Evolutionary conservation across 768 basidiomycete genomes (phyloP).

Genomic region (Pholiota conissans): DNA sequence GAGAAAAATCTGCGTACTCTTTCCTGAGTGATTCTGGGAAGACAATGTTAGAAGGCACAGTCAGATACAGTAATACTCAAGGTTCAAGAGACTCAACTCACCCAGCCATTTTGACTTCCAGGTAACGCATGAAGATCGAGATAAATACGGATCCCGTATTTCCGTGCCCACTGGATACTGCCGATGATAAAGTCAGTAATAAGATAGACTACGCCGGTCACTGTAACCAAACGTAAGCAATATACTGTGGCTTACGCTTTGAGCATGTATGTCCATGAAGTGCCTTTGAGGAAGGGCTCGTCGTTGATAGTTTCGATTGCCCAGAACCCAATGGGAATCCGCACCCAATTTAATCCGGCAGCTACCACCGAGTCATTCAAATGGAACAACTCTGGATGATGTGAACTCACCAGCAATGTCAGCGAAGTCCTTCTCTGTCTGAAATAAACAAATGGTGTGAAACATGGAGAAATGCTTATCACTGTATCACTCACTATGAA

Average conservation of each 20-base stretch:
- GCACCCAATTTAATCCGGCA: constrained; percentile 85
- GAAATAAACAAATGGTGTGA: constrained; percentile 1
- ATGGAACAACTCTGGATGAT: constrained; percentile 34
- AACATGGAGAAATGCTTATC: background rate
- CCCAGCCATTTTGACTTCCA: constrained; percentile 85
- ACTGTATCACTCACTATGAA: constrained; percentile 66
- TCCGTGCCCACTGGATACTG: constrained; percentile 82
- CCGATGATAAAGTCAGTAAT: constrained; percentile 47
- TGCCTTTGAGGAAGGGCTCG: constrained; percentile 82
- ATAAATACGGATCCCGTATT: constrained; percentile 88
- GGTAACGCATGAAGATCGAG: constrained; percentile 76
- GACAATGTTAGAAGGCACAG: constrained; percentile 13
- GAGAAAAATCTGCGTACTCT: constrained; percentile 21
- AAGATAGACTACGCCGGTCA: background rate
- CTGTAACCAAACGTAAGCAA: constrained; percentile 12
- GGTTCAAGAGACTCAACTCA: constrained; percentile 28
- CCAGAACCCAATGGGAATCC: constrained; percentile 88
- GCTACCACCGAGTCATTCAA: constrained; percentile 51
- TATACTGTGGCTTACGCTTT: constrained; percentile 34
- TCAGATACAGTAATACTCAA: constrained; percentile 5
- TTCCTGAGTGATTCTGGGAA: constrained; percentile 40
- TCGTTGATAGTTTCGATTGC: constrained; percentile 72
- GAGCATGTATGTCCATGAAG: constrained; percentile 68
- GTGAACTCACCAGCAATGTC: constrained; percentile 32
- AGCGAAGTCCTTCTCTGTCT: constrained; percentile 38